A percentile compares a stretch with the other conserved stretches of the same genome.
Conservation (phyloP, 2,329 filamentous ascomycete genomes). For the Clonostachys byssicola region DNA sequence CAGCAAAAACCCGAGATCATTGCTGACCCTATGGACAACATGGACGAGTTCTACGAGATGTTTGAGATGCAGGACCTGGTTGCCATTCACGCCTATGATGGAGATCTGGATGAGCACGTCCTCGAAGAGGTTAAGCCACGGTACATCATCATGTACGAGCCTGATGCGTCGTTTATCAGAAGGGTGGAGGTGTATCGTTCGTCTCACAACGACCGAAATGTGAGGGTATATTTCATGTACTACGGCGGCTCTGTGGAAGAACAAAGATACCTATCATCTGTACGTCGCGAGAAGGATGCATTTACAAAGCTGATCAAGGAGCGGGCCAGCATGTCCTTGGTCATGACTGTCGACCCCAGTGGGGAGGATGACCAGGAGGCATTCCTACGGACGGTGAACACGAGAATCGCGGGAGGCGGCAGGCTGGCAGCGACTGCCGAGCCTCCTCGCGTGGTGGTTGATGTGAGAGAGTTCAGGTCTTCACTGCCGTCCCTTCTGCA, state of each 20-base stretch:
- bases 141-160: conserved; percentile 99
- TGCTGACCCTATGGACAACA: conserved; percentile 76
- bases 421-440: conserved; percentile 77
- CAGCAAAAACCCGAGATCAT: conserved; percentile 72
- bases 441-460: conserved; percentile 87
- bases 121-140: conserved; percentile 89
- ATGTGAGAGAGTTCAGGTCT: conserved; percentile 93
- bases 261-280: conserved; percentile 83
- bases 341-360: conserved; percentile 69
- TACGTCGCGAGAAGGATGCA: conserved; percentile 92
- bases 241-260: conserved; percentile 95
- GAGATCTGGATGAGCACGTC: conserved; percentile 94
- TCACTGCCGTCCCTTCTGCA: conserved; percentile 88
- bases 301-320: conserved; percentile 95
- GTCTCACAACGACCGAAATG: conserved; percentile 83
- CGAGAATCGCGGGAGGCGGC: conserved; percentile 90
- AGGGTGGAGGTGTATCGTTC: conserved; percentile 94
- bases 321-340: conserved; percentile 87
- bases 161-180: conserved; percentile 89
- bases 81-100: conserved; percentile 88
- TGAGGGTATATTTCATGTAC: conserved; percentile 95
- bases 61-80: conserved; percentile 89
- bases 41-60: conserved; percentile 88
- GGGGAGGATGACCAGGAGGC: conserved; percentile 82
- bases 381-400: conserved; percentile 94